Conservation (phyloP, 805 yeast genomes). For the Starmerella bombi region DNA sequence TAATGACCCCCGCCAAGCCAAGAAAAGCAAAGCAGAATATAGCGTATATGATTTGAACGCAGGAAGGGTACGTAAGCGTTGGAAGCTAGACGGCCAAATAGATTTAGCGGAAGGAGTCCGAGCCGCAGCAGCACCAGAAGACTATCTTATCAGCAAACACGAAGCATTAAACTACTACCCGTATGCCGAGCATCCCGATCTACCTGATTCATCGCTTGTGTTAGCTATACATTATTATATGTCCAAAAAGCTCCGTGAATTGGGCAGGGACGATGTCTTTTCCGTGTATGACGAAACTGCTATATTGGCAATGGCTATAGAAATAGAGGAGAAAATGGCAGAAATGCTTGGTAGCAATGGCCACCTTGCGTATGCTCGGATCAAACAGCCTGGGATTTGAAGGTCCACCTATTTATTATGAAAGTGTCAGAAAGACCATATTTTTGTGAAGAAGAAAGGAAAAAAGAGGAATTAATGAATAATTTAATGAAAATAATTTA, state of each 20-base stretch:
- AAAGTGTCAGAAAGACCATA: too few relatives aligned
- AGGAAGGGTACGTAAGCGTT: constrained; percentile 2
- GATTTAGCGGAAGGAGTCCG: neutral
- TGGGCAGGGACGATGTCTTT: neutral
- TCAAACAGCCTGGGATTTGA: neutral
- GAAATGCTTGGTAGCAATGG: constrained; percentile 12
- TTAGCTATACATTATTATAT: constrained; percentile 15
- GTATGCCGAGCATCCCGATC: constrained; percentile 12
- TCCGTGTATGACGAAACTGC: constrained; percentile 14
- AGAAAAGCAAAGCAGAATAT: neutral
- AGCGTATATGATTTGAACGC: constrained; percentile 10
- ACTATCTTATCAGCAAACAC: constrained; percentile 11
- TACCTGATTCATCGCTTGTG: constrained; percentile 12
- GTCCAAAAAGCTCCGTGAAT: constrained; percentile 3
- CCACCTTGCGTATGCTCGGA: constrained; percentile 13
- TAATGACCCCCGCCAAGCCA: too few relatives aligned
- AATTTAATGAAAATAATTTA: too few relatives aligned
- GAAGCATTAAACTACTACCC: constrained; percentile 10
- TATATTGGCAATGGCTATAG: constrained; percentile 14
- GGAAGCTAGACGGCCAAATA: neutral
- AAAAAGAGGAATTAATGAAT: neutral
- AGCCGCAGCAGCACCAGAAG: constrained; percentile 14
- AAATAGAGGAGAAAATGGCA: constrained; percentile 16
- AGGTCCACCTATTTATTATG: neutral
- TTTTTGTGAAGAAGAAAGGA: too few relatives aligned